Conservation (phyloP, 2,329 filamentous ascomycete genomes). For the Aspergillus transmontanensis region DNA sequence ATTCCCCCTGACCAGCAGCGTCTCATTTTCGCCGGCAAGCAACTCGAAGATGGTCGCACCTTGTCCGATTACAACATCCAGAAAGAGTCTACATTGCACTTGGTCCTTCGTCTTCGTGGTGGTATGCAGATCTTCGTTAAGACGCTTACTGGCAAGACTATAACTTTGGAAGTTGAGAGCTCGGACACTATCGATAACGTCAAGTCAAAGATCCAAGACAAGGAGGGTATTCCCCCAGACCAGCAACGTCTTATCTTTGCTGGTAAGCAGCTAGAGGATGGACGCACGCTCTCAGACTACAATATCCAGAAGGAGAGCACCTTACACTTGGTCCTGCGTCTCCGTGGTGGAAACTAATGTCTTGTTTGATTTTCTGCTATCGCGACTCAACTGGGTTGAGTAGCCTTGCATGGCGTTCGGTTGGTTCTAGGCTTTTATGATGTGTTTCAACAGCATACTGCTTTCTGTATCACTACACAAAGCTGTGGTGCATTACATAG, state of each 20-base stretch:
- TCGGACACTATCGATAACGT: conserved; percentile 73
- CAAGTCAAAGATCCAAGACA: conserved; percentile 76
- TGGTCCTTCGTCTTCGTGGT: conserved; percentile 79
- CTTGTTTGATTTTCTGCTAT: conserved; percentile 17
- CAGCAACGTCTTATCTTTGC: conserved; percentile 72
- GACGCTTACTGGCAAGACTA: conserved; percentile 75
- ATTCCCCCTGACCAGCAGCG: conserved; percentile 95
- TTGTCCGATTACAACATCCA: conserved; percentile 97
- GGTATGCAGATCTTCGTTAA: conserved; percentile 87
- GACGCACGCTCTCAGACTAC: conserved; percentile 56
- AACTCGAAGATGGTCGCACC: conserved; percentile 88
- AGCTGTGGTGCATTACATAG: conserved; percentile 21
- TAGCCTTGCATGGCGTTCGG: conserved; percentile 42
- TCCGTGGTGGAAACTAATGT: conserved; percentile 47
- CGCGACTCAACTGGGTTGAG: conserved; percentile 31
- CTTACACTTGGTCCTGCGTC: conserved; percentile 60
- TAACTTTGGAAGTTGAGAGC: conserved; percentile 68
- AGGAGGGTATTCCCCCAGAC: conserved; percentile 74
- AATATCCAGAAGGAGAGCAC: conserved; percentile 65
- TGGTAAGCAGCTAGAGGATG: conserved; percentile 64
- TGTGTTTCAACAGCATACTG: conserved; percentile 25
- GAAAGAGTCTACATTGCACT: conserved; percentile 80
- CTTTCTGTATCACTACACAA: conserved; percentile 22
- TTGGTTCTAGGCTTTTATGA: conserved; percentile 30
- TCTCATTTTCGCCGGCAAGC: conserved; percentile 90